phyloP scores from a whole-genome alignment of 1,284 basidiomycete genomes.

The Ceratobasidium papillatum region DNA sequence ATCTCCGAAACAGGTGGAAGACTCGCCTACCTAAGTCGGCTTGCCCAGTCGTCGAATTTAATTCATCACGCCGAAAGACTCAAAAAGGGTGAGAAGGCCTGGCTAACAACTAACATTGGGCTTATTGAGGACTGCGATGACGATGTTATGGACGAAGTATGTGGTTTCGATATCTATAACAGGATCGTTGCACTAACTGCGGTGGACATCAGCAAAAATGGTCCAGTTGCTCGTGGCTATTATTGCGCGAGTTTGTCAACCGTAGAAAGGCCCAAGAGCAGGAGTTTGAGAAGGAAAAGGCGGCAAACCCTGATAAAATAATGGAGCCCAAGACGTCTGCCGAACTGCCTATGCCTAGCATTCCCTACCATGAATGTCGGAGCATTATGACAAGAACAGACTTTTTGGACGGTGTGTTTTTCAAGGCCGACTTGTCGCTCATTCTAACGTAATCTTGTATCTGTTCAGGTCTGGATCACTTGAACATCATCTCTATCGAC shows the following conservation, averaged over 20 bases:
- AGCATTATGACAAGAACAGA: conserved; percentile 86
- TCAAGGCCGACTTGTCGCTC: conserved; percentile 2
- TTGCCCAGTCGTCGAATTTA: conserved; percentile 68
- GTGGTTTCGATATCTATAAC: neutral
- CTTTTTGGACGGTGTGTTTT: conserved; percentile 70
- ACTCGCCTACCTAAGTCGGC: conserved; percentile 75
- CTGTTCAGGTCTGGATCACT: conserved; percentile 65
- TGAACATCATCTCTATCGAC: conserved; percentile 80
- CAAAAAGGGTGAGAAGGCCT: conserved; percentile 76
- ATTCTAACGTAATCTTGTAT: neutral
- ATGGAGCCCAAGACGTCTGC: conserved; percentile 40
- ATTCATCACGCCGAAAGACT: conserved; percentile 68
- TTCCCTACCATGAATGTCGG: conserved; percentile 71
- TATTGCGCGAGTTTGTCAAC: conserved; percentile 74
- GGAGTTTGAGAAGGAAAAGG: conserved; percentile 55
- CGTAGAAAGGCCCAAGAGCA: conserved; percentile 61
- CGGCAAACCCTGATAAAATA: conserved; percentile 44
- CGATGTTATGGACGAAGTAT: conserved; percentile 84
- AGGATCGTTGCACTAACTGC: neutral
- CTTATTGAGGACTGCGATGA: conserved; percentile 79
- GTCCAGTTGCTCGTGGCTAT: conserved; percentile 80
- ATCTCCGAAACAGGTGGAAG: conserved; percentile 67
- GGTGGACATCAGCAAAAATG: conserved; percentile 71
- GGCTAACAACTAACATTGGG: conserved; percentile 78
- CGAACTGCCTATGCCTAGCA: conserved; percentile 62